phyloP scores from a whole-genome alignment of 805 yeast genomes.

The Starmerella geochares region DNA sequence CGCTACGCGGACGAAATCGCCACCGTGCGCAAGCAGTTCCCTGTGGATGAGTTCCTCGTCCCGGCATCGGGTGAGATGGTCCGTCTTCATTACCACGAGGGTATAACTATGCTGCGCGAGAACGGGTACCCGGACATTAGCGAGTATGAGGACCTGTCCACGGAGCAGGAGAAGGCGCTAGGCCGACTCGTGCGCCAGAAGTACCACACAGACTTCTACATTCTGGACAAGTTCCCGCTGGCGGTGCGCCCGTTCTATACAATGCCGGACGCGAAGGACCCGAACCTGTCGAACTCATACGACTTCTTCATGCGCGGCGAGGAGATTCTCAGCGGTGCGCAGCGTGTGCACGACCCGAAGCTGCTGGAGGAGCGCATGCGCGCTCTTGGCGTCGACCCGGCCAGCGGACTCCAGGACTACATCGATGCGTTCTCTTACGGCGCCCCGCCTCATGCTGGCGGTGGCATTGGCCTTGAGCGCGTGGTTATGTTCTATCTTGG shows the following conservation, averaged over 20 bases:
- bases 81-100: constrained; percentile 79
- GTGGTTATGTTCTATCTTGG: constrained; percentile 97
- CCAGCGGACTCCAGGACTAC: constrained; percentile 76
- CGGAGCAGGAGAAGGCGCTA: constrained; percentile 88
- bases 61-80: constrained; percentile 94
- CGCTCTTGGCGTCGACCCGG: constrained; percentile 72
- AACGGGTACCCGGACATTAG: constrained; percentile 70
- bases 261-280: constrained; percentile 92
- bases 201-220: constrained; percentile 95
- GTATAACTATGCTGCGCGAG: constrained; percentile 72
- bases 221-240: constrained; percentile 95
- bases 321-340: constrained; percentile 98
- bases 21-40: constrained; percentile 83
- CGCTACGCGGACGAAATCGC: constrained; percentile 80
- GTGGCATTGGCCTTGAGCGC: constrained; percentile 98
- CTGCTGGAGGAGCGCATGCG: constrained; percentile 71
- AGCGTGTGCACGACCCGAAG: constrained; percentile 92
- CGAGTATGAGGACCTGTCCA: constrained; percentile 79
- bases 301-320: constrained; percentile 99
- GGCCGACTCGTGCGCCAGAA: constrained; percentile 87
- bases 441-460: constrained; percentile 99
- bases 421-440: constrained; percentile 88
- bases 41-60: constrained; percentile 92
- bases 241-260: constrained; percentile 97
- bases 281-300: constrained; percentile 90